A percentile compares a stretch with the other conserved stretches of the same genome.
Conservation (phyloP, 2,329 filamentous ascomycete species). For the Neofusicoccum sp. region DNA sequence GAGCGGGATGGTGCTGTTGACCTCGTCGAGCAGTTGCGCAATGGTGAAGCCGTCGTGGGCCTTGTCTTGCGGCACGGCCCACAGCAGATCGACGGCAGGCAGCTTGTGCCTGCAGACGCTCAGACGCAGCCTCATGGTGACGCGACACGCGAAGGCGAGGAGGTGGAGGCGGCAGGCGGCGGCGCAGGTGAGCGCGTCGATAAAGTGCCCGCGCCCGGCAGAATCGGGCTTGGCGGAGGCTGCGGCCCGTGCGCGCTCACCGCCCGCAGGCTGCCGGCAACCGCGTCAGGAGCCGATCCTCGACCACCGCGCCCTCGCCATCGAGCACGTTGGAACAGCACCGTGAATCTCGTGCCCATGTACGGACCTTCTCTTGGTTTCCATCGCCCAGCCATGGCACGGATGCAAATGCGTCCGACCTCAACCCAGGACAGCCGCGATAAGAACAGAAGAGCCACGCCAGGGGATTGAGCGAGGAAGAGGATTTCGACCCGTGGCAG, state of each 20-base stretch:
- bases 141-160: not conserved
- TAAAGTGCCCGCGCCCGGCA: not conserved
- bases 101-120: constrained; percentile 40
- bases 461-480: not conserved
- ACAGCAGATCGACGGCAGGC: constrained; percentile 41
- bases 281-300: constrained; percentile 1
- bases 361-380: not conserved
- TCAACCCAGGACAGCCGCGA: not conserved
- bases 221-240: not conserved
- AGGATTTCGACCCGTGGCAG: not conserved
- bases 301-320: not conserved
- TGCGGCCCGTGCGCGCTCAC: not conserved
- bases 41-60: constrained; percentile 58
- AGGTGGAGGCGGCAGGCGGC: not conserved
- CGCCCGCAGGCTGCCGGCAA: not conserved
- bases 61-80: constrained; percentile 38
- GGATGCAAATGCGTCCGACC: not conserved
- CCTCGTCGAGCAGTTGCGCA: constrained; percentile 72
- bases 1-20: constrained; percentile 80
- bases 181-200: not conserved
- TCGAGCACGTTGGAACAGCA: constrained; percentile 8
- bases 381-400: not conserved
- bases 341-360: not conserved
- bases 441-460: not conserved
- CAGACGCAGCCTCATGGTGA: constrained; percentile 40